Evolutionary conservation across 2,329 filamentous ascomycete species (phyloP), one percentile per base, ranked within the genome.

Genomic region (Colletotrichum lini): DNA sequence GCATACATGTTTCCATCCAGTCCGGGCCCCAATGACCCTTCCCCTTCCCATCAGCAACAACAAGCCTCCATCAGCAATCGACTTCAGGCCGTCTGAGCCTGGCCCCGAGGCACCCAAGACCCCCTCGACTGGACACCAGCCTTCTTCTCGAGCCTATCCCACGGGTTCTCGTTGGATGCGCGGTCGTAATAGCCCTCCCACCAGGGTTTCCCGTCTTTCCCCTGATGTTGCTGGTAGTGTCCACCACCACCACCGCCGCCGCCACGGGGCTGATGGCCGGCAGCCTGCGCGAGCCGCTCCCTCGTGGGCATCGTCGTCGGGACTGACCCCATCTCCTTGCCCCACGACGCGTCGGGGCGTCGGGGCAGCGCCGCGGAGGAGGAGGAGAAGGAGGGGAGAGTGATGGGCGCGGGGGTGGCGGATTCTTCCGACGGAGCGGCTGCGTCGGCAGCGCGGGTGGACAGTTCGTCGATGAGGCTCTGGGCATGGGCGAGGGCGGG

Each of bases 141-240:
- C 8, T 79, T 75, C 75, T 82, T 81, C 78, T 92, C 90, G 23
- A 92, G 80, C 10, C 77, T 79, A 61, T 85, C 87, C 93, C 93
- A 95, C 0, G 93, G 93, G 78, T 95, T 94, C 78, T 91, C 86
- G 75, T 94, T 89, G 72, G 91, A 93, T 69, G 85, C 87, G 0
- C 89, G 87, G 70, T 93, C 88, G 79, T 94, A 95, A 79, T 93
- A 94, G 45, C 86, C 90, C 49, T 86, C 82, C 80, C 91, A 93
- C 84, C 92, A 93, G 1, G 80, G 81, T 70, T 82, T 73, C 10
- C 72, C 62, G 23, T 60, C 57, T 42, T 26, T 42, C n/a, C 57
- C 45, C 13, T 68, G 67, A 26, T 72, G 56, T 26, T 56, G 38
- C 4, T 54, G 53, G 42, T 61, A 38, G 2, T 16, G 30, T 8